Evolutionary conservation across 78 protist species (phyloP).

Genomic region (Carpediemonas membranifera): DNA sequence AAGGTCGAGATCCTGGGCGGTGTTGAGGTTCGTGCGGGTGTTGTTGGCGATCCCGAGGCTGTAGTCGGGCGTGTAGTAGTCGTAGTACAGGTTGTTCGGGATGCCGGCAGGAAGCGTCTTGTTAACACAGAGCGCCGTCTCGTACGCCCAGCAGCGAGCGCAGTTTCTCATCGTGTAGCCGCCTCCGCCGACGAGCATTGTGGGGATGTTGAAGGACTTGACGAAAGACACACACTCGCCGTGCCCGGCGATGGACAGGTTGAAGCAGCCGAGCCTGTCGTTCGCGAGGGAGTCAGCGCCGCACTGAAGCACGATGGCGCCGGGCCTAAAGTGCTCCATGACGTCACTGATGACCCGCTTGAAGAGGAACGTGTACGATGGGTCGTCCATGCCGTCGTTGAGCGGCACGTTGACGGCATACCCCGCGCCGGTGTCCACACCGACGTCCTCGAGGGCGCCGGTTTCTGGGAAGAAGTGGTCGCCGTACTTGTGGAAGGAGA

Average conservation of each 20-base stretch:
- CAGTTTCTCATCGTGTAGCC: slow-evolving; percentile 95
- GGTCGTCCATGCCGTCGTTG: too few species aligned
- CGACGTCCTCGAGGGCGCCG: slow-evolving; percentile 72
- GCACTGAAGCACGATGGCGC: too few species aligned
- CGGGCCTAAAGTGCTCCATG: too few species aligned
- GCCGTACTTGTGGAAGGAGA: slow-evolving; percentile 47
- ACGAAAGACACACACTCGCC: slow-evolving; percentile 72
- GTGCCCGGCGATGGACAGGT: slow-evolving; percentile 70
- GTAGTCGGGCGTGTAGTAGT: slow-evolving; percentile 1
- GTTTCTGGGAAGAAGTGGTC: slow-evolving; percentile 96
- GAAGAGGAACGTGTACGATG: neutral
- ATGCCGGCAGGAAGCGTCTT: too few species aligned
- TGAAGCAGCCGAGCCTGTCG: slow-evolving; percentile 95
- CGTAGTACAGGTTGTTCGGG: neutral
- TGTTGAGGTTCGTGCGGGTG: neutral
- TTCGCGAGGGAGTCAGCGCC: slow-evolving; percentile 73
- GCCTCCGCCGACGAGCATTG: slow-evolving; percentile 94
- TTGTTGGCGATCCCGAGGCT: neutral
- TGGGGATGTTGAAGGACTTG: slow-evolving; percentile 64
- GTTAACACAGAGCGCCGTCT: slow-evolving; percentile 70
- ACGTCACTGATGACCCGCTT: slow-evolving; percentile 31
- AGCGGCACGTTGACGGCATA: slow-evolving; percentile 16
- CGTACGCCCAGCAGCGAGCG: slow-evolving; percentile 95
- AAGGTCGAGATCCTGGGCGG: neutral
- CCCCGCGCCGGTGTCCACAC: slow-evolving; percentile 59